Base-by-base conservation (phyloP, 768 basidiomycete genomes). In the Tephrocybe sp. region DNA sequence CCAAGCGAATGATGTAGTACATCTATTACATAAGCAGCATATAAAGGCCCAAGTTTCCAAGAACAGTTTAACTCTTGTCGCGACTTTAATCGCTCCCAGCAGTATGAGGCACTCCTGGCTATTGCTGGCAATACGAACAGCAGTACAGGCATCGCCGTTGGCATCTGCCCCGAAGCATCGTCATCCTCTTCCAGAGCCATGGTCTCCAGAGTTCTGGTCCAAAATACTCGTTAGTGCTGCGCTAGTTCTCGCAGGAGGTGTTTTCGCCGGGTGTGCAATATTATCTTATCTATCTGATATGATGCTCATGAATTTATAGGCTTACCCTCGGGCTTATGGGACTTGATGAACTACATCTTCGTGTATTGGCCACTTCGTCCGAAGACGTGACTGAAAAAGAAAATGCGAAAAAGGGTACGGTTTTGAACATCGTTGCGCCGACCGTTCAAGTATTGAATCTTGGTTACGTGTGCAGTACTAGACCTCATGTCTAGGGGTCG, bases 321-420 rank as follows among this genome's bases (percentile, higher is more conserved):
- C 71, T 97, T 47, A 97, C 94, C 0, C 82, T 97, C 23, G 94
- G 92, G 1, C 74, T 97, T 22, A 96, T 96, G 94, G 94, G 94
- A 1, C 77, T 95, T 14, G 93, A 97, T 56, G 90, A 93, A 53
- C 79, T 97, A 13, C 91, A 96, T 60, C 78, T 97, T 5, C 83
- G 92, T 14, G 94, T 96, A 3, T 75, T 97, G 36, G 76, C 91
- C 0, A 78, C 83, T 1, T 89, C 90, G 8, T 93, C 92, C 0
- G 88, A 89, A n/a, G 77, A 92, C 62, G 55, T 70, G 5, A 73
- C 60, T 17, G 89, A 95, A 67, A 78, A 80, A 59, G 57, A 62
- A 35, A 89, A 92, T 53, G 91, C 91, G 0, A 76, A 77, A 61
- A 84, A 78, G 70, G 89, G 89, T 85, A 44, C 2, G 65, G 50